These are phyloP conservation scores for Penicillium bialowiezense DNA, from an alignment of 495 filamentous ascomycete species.

Conservation along the genomic window DNA sequence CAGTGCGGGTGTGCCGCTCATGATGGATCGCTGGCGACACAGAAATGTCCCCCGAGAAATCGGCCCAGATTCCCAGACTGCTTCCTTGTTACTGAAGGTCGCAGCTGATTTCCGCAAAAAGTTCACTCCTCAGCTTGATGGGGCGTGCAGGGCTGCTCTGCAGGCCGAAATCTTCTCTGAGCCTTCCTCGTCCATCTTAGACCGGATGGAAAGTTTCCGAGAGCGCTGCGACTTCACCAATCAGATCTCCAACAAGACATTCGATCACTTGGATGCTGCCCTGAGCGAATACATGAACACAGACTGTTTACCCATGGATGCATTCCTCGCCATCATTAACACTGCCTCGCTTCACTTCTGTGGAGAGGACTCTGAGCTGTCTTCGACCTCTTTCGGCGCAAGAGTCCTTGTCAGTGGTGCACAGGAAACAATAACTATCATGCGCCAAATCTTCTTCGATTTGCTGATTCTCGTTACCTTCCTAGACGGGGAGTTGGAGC, in stretches of 20 bases:
- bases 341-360: slow-evolving; percentile 36
- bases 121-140: slow-evolving; percentile 61
- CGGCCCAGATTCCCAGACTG: slow-evolving; percentile 33
- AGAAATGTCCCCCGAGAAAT: slow-evolving; percentile 40
- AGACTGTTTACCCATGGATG: slow-evolving; percentile 45
- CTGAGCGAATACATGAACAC: slow-evolving; percentile 40
- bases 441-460: slow-evolving; percentile 65
- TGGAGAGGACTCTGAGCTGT: slow-evolving; percentile 45
- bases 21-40: slow-evolving; percentile 44
- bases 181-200: slow-evolving; percentile 58
- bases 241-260: slow-evolving; percentile 72
- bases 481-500: slow-evolving; percentile 73
- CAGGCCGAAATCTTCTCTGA: slow-evolving; percentile 69
- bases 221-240: slow-evolving; percentile 68
- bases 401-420: slow-evolving; percentile 69
- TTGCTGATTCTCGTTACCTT: slow-evolving; percentile 82
- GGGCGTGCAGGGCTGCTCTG: slow-evolving; percentile 57
- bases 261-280: slow-evolving; percentile 38
- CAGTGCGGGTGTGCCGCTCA: slow-evolving; percentile 30
- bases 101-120: slow-evolving; percentile 54
- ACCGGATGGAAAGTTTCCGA: slow-evolving; percentile 68
- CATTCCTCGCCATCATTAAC: slow-evolving; percentile 50
- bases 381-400: slow-evolving; percentile 65
- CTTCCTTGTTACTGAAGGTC: slow-evolving; percentile 53
- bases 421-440: slow-evolving; percentile 72